Evolutionary conservation across 805 yeast genomes (phyloP).

Genomic region (Candida qinlingensis): DNA sequence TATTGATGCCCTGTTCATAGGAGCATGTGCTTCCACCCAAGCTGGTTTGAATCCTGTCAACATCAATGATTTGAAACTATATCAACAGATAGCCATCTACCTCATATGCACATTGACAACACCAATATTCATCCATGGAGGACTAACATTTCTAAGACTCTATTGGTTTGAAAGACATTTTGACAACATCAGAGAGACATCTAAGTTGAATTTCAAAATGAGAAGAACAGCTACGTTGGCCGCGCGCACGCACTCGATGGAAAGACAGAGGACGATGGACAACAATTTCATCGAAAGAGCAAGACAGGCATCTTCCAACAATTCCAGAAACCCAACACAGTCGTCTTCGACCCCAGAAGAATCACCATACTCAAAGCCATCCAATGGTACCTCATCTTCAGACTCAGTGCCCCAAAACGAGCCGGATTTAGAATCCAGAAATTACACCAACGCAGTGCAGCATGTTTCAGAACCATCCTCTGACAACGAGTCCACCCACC

Average conservation of each 20-base stretch:
- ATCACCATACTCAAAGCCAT: conserved; percentile 1
- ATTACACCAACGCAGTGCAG: conserved; percentile 5
- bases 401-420: conserved; percentile 5
- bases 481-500: conserved; percentile 11
- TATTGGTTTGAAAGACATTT: conserved; percentile 88
- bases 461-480: conserved; percentile 23
- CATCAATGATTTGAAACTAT: conserved; percentile 54
- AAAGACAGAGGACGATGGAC: conserved; percentile 13
- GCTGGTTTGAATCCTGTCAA: conserved; percentile 87
- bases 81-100: conserved; percentile 77
- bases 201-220: conserved; percentile 77
- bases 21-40: conserved; percentile 78
- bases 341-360: background rate
- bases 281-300: conserved; percentile 6
- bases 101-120: conserved; percentile 63
- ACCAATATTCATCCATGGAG: conserved; percentile 84
- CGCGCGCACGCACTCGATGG: conserved; percentile 37
- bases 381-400: conserved; percentile 13
- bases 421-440: conserved; percentile 3
- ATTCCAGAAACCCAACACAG: background rate
- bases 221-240: conserved; percentile 74
- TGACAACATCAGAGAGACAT: conserved; percentile 70
- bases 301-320: background rate
- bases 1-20: conserved; percentile 74
- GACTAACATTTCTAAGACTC: conserved; percentile 68